A percentile compares a stretch with the other conserved stretches of the same genome.
Conservation (phyloP, 345 rosid genomes). For the Laguncularia racemosa region DNA sequence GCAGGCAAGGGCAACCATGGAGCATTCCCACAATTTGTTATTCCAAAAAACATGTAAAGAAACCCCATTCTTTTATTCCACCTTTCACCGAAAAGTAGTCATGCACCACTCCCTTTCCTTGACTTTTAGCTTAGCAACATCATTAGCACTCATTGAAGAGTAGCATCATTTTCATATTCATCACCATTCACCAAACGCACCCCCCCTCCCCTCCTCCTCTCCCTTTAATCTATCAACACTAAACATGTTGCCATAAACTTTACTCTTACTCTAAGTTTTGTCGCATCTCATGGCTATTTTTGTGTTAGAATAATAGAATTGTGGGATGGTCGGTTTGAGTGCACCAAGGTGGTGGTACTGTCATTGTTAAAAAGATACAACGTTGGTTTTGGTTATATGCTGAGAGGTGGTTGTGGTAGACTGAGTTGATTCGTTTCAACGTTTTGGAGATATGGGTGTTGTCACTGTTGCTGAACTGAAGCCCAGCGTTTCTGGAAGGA, state of each 20-base stretch:
- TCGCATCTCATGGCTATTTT: no score
- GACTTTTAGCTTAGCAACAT: slow-evolving; percentile 36
- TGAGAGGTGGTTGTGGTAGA: not conserved
- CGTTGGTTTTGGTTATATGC: no score
- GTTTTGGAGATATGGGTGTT: slow-evolving; percentile 59
- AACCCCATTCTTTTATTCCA: slow-evolving; percentile 8
- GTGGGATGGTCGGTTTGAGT: slow-evolving; percentile 9
- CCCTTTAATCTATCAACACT: no score
- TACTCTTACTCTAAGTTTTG: no score
- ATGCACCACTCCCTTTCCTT: slow-evolving; percentile 20
- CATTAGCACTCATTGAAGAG: slow-evolving; percentile 12
- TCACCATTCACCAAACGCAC: not conserved
- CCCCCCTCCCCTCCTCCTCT: slow-evolving; percentile 1
- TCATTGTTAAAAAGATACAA: not conserved
- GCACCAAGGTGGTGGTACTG: slow-evolving; percentile 6
- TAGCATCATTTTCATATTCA: slow-evolving; percentile 2
- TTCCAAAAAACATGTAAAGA: slow-evolving; percentile 14
- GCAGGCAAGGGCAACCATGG: slow-evolving; percentile 26
- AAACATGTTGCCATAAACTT: no score
- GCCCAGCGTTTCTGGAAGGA: slow-evolving; percentile 82
- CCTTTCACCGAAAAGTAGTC: slow-evolving; percentile 57
- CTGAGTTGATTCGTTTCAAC: slow-evolving; percentile 8
- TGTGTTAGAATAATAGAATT: no score
- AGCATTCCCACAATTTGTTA: slow-evolving; percentile 33
- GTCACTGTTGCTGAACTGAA: slow-evolving; percentile 75